A percentile compares a stretch with the other conserved stretches of the same genome.
Evolutionary conservation across 176 grass and related monocot species (phyloP).

Genomic region (Typha latifolia): DNA sequence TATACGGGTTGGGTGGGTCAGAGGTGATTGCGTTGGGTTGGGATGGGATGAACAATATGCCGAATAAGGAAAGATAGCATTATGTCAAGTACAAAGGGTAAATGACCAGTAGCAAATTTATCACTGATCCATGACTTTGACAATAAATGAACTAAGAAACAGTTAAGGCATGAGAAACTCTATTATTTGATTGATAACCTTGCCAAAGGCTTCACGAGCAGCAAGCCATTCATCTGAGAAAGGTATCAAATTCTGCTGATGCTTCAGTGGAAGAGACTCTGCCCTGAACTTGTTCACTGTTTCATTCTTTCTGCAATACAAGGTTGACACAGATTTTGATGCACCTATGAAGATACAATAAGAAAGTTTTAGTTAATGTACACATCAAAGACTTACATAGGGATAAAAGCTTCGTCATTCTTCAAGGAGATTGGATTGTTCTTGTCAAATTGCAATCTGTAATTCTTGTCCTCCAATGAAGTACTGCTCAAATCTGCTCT

Average conservation of each 20-base stretch:
- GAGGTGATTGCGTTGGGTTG: too few relatives aligned
- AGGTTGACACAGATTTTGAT: constrained; percentile 21
- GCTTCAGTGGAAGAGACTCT: constrained; percentile 31
- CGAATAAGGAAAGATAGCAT: too few relatives aligned
- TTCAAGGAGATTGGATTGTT: constrained; percentile 12
- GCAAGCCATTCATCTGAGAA: constrained; percentile 95
- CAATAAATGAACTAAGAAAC: constrained; percentile 8
- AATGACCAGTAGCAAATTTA: not conserved
- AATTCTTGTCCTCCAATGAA: constrained; percentile 2
- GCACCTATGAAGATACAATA: constrained; percentile 8
- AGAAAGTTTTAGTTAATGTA: constrained; percentile 5
- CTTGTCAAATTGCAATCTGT: constrained; percentile 11
- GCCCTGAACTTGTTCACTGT: constrained; percentile 3
- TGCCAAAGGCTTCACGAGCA: constrained; percentile 53
- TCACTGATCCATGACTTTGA: constrained; percentile 5
- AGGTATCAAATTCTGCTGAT: constrained; percentile 37
- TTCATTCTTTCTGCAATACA: constrained; percentile 29
- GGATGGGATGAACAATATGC: too few relatives aligned
- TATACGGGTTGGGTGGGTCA: too few relatives aligned
- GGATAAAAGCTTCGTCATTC: not conserved
- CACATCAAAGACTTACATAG: constrained; percentile 4
- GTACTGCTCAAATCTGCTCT: constrained; percentile 13
- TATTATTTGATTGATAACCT: constrained; percentile 42
- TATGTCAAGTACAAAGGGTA: too few relatives aligned
- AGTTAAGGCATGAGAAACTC: constrained; percentile 4